Conservation (phyloP, 2,329 filamentous ascomycete genomes). For the Diaporthe ampelina region DNA sequence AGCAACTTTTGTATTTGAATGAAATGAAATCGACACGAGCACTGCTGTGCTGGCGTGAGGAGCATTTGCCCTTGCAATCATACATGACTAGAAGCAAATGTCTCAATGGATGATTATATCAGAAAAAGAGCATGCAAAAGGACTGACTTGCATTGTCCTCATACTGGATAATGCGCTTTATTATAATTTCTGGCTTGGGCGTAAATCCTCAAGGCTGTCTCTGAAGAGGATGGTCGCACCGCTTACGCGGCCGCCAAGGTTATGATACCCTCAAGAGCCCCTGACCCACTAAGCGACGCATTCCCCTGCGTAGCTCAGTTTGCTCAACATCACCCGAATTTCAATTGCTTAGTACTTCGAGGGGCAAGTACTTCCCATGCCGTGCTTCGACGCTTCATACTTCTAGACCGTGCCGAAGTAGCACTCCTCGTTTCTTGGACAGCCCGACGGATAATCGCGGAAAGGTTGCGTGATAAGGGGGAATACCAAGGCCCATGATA, state of each 20-base stretch:
- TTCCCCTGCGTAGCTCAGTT: not conserved
- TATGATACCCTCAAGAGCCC: constrained; percentile 22
- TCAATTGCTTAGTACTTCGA: accelerated
- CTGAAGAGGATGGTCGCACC: not conserved
- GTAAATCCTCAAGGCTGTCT: not conserved
- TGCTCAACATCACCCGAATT: not conserved
- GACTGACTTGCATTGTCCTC: not conserved
- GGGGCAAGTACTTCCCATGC: not conserved
- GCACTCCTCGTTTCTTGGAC: not conserved
- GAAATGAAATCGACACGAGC: not conserved
- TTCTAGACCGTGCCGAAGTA: not conserved
- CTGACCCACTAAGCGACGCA: not conserved
- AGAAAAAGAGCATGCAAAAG: not conserved
- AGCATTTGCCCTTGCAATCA: not conserved
- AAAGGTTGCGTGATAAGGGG: not conserved
- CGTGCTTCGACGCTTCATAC: not conserved
- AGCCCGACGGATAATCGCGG: not conserved
- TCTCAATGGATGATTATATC: not conserved
- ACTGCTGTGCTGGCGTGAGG: not conserved
- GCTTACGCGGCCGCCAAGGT: constrained; percentile 18
- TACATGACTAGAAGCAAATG: not conserved
- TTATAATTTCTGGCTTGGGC: not conserved
- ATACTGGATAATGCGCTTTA: not conserved
- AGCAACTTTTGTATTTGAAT: constrained; percentile 9
- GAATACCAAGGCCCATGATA: not conserved